Base-by-base conservation (phyloP, 2,329 filamentous ascomycete genomes). In the Exophiala oligosperma region DNA sequence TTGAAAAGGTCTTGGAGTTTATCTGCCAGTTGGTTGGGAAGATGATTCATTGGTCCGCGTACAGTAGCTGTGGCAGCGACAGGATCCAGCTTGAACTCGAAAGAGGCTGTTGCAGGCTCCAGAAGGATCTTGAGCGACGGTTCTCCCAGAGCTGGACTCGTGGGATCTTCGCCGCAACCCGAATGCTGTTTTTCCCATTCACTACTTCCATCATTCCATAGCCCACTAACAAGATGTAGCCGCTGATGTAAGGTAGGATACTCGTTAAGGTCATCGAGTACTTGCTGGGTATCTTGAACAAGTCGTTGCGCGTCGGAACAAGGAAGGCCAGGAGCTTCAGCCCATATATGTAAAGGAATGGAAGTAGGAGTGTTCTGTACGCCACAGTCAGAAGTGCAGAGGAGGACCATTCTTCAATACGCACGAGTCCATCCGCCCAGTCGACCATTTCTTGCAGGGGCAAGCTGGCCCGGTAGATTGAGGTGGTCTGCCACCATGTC, bases 401-500 rank as follows among this genome's bases (percentile, higher is more conserved):
- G 29, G 29, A 58, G 48, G 52, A 51, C 26, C 29, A 47, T 14
- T 29, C 29, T 26, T 37, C 40, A 43, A 38, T 54, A 48, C 54
- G 48, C 73, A 95, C 92, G 82, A 89, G 91, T 64, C 92, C 92
- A 69, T 95, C 90, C 8, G 91, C 90, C 93, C 94, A 97, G 61
- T 89, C 84, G 66, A 89, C 84, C 94, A 99, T 99, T 54, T 87
- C 83, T 70, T 89, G 83, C 65, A 97, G 74, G 4, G 94, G 94
- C 66, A 99, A 77, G 46, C 86, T 82, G 11, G 93, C 92, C 55
- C 94, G 85, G 73, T 96, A 92, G 55, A 97, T 96, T 0, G 90
- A 89, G 3, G 94, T 99, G 0, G 94, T 97, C 73, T 86, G 87
- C 86, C 91, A 95, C 94, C 94, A 99, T 83, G 96, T 88, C 57